Conservation (phyloP, 1,284 basidiomycete species). For the Hemileia vastatrix region DNA sequence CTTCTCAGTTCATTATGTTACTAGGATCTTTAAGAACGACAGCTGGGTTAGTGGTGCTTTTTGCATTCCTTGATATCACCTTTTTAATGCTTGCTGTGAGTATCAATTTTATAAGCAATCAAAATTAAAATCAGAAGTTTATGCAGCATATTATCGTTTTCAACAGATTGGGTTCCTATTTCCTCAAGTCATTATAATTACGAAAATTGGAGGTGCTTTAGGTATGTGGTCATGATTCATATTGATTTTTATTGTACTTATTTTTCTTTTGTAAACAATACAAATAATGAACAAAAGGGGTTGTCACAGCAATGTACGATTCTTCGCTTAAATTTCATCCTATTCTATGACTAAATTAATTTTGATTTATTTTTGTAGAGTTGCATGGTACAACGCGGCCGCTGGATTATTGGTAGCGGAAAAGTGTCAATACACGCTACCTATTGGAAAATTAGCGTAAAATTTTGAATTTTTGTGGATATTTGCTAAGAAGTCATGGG, state of each 20-base stretch:
- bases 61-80: conserved; percentile 59
- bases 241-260: neutral
- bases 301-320: too few species aligned
- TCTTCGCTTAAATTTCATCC: too few species aligned
- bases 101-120: neutral
- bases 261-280: neutral
- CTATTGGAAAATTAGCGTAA: too few species aligned
- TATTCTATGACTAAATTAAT: too few species aligned
- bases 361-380: too few species aligned
- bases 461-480: too few species aligned
- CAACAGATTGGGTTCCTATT: conserved; percentile 39
- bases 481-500: too few species aligned
- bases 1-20: conserved; percentile 36
- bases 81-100: conserved; percentile 46
- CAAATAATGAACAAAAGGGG: too few species aligned
- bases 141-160: conserved; percentile 2
- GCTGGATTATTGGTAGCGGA: conserved; percentile 49
- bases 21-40: conserved; percentile 59
- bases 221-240: conserved; percentile 47
- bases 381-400: conserved; percentile 47
- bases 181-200: conserved; percentile 28
- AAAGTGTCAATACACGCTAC: conserved; percentile 49
- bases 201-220: conserved; percentile 62
- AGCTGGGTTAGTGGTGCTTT: conserved; percentile 57
- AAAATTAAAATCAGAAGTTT: neutral